Conservation (phyloP, 306 rosid genomes). For the Malus orientalis region DNA sequence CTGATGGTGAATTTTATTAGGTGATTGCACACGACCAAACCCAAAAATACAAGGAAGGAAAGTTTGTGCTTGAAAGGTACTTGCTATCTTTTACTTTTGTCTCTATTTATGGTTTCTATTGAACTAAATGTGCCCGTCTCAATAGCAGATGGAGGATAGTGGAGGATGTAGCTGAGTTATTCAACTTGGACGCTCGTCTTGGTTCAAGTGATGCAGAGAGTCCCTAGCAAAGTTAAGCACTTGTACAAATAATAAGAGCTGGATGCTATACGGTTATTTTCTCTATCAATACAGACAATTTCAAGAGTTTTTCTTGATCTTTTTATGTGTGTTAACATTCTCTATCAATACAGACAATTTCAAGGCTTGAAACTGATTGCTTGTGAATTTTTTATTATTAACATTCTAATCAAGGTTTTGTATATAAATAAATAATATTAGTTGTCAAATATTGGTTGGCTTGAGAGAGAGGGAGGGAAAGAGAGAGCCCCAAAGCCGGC, state of each 20-base stretch:
- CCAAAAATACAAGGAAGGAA: conserved; percentile 75
- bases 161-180: conserved; percentile 50
- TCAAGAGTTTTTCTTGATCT: not conserved
- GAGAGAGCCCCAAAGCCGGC: too few species aligned
- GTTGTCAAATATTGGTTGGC: too few species aligned
- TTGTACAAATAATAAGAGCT: conserved; percentile 14
- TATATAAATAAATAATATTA: too few species aligned
- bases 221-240: conserved; percentile 30
- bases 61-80: conserved; percentile 81
- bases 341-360: not conserved
- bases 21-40: conserved; percentile 62
- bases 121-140: not conserved
- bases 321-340: too few species aligned
- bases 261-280: conserved; percentile 5
- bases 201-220: conserved; percentile 64
- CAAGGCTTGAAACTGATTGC: not conserved
- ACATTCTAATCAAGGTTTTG: too few species aligned
- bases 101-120: not conserved
- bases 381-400: too few species aligned
- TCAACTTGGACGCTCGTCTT: conserved; percentile 43
- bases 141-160: conserved; percentile 51
- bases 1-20: conserved; percentile 29
- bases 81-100: not conserved
- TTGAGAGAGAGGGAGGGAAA: too few species aligned
- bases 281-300: not conserved